phyloP scores from a whole-genome alignment of 1,284 basidiomycete species.

The Cutaneotrichosporon sp. region DNA sequence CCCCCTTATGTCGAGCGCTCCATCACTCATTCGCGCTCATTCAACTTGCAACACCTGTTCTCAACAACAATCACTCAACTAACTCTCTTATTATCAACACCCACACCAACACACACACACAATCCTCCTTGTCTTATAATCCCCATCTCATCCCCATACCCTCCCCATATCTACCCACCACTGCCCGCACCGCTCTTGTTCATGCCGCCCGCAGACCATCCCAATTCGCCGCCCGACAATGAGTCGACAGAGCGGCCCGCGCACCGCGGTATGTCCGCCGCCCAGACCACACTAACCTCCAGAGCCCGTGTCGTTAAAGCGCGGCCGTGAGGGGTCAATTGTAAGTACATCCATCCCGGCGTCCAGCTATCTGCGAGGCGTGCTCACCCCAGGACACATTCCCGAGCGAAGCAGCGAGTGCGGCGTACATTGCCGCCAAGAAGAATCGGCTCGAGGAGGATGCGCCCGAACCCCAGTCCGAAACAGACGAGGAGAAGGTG shows the following conservation, averaged over 20 bases:
- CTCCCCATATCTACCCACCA: not conserved
- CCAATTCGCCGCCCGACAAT: conserved; percentile 14
- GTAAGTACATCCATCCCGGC: conserved; percentile 30
- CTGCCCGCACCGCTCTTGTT: not conserved
- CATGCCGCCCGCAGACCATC: conserved; percentile 12
- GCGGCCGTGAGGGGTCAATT: conserved; percentile 48
- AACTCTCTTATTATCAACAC: not conserved
- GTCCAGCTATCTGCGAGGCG: not conserved
- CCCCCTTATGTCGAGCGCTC: not conserved
- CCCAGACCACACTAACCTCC: not conserved
- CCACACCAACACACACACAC: not conserved
- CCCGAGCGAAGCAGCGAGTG: conserved; percentile 21
- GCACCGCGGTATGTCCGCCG: conserved; percentile 14
- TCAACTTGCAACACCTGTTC: not conserved
- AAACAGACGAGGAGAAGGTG: conserved; percentile 17
- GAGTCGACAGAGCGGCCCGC: conserved; percentile 16
- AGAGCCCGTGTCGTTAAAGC: conserved; percentile 42
- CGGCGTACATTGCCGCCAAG: conserved; percentile 38
- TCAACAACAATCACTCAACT: conserved; percentile 2
- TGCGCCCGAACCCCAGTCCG: not conserved
- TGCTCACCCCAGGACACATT: conserved; percentile 27
- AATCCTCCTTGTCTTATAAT: not conserved
- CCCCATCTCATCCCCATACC: not conserved
- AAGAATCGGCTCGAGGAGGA: conserved; percentile 45
- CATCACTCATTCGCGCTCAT: not conserved